A percentile compares a stretch with the other conserved stretches of the same genome.
These are phyloP conservation scores for Fraxinus nigra DNA, from an alignment of 305 asterid species.

Conservation along the genomic window DNA sequence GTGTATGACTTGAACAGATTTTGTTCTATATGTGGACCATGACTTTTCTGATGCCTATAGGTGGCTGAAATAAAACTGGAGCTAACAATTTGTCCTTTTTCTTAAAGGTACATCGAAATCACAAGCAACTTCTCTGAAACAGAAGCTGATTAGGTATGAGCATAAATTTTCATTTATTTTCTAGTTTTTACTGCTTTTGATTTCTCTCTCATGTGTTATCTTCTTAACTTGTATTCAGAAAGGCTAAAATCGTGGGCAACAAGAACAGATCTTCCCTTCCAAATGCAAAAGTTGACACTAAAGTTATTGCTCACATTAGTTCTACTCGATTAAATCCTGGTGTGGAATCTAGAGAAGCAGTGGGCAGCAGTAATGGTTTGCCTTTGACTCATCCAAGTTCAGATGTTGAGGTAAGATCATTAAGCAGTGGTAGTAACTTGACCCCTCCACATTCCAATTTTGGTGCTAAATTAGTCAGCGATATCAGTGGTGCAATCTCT, in stretches of 20 bases:
- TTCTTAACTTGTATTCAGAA: slow-evolving; percentile 49
- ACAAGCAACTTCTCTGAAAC: slow-evolving; percentile 46
- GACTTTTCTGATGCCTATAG: background rate
- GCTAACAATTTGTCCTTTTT: slow-evolving; percentile 27
- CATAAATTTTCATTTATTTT: slow-evolving; percentile 14
- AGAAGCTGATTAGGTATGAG: slow-evolving; percentile 55
- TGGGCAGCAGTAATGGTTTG: slow-evolving; percentile 37
- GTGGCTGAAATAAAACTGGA: background rate
- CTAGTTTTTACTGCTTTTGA: background rate
- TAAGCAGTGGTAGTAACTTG: slow-evolving; percentile 24
- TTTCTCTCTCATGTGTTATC: slow-evolving; percentile 16
- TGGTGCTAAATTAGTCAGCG: slow-evolving; percentile 27
- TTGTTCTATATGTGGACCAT: background rate
- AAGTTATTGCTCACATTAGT: slow-evolving; percentile 30
- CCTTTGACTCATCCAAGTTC: slow-evolving; percentile 28
- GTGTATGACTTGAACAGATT: background rate
- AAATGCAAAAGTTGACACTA: slow-evolving; percentile 31
- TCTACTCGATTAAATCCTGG: slow-evolving; percentile 4
- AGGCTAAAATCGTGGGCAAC: slow-evolving; percentile 66
- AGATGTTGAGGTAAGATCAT: slow-evolving; percentile 28
- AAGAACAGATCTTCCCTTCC: slow-evolving; percentile 37
- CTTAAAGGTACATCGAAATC: slow-evolving; percentile 49
- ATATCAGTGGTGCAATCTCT: slow-evolving; percentile 32
- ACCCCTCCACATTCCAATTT: slow-evolving; percentile 32
- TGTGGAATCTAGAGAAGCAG: slow-evolving; percentile 37